phyloP scores from a whole-genome alignment of 208 protist species.

The Sergeia podlipaevii region DNA sequence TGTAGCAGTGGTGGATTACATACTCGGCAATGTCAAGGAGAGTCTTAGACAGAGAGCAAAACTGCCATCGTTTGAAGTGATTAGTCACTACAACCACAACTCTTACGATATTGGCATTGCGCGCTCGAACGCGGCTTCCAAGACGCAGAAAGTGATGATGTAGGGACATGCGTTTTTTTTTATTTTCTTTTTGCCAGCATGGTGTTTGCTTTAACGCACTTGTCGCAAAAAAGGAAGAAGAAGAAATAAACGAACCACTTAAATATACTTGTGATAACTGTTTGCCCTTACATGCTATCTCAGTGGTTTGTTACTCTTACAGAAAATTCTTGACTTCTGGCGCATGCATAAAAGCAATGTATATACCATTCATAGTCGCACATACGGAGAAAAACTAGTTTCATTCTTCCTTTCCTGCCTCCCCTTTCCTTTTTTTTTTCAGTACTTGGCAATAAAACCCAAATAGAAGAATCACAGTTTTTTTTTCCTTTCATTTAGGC shows the following conservation, averaged over 20 bases:
- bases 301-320: neutral
- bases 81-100: conserved; percentile 60
- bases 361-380: too few species aligned
- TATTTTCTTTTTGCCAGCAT: too few species aligned
- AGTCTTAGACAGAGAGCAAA: conserved; percentile 31
- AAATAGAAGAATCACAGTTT: neutral
- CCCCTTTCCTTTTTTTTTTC: too few species aligned
- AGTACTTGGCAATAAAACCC: too few species aligned
- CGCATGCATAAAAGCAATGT: too few species aligned
- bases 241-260: too few species aligned
- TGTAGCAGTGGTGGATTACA: conserved; percentile 28
- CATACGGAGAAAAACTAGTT: too few species aligned
- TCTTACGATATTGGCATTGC: conserved; percentile 43
- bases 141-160: conserved; percentile 23
- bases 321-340: too few species aligned
- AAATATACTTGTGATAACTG: too few species aligned
- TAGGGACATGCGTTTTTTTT: too few species aligned
- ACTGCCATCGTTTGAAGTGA: conserved; percentile 38
- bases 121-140: conserved; percentile 3
- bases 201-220: too few species aligned
- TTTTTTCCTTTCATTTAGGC: neutral
- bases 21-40: conserved; percentile 28
- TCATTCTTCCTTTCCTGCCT: too few species aligned
- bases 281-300: neutral
- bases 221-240: conserved; percentile 18